phyloP scores from a whole-genome alignment of 495 filamentous ascomycete species.

The Tuber microsphaerosporum region DNA sequence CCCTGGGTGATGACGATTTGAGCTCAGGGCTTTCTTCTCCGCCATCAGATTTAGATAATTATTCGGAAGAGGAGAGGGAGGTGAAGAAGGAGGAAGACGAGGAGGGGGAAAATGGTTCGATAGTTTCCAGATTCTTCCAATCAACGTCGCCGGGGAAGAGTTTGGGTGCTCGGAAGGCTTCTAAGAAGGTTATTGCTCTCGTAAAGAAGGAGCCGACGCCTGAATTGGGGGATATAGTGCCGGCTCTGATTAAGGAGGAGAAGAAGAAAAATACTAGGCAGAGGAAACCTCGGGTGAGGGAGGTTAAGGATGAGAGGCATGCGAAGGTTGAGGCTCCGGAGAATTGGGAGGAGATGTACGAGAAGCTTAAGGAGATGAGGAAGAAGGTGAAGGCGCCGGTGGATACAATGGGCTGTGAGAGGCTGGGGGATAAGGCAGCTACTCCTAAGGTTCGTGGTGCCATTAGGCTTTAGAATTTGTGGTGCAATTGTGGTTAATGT shows the following conservation, averaged over 20 bases:
- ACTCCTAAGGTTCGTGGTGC: slow-evolving; percentile 42
- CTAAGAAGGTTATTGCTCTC: neutral
- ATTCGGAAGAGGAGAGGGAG: slow-evolving; percentile 13
- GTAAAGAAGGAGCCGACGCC: slow-evolving; percentile 22
- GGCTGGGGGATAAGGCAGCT: slow-evolving; percentile 53
- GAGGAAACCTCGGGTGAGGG: slow-evolving; percentile 7
- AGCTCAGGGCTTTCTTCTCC: slow-evolving; percentile 29
- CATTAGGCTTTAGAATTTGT: neutral
- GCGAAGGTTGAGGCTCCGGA: slow-evolving; percentile 52
- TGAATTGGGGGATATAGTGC: slow-evolving; percentile 19
- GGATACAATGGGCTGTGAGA: slow-evolving; percentile 95
- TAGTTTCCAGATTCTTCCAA: slow-evolving; percentile 27
- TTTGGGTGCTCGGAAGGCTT: neutral
- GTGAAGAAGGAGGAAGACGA: neutral
- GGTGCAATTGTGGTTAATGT: neutral
- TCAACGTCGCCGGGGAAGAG: neutral
- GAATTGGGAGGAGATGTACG: slow-evolving; percentile 80
- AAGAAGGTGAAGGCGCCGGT: slow-evolving; percentile 71
- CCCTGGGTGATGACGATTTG: slow-evolving; percentile 11
- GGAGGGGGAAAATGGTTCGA: slow-evolving; percentile 1
- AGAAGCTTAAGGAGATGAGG: slow-evolving; percentile 70
- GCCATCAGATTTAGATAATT: slow-evolving; percentile 28
- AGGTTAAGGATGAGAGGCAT: slow-evolving; percentile 5
- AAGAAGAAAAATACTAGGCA: neutral
- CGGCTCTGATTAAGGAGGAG: slow-evolving; percentile 23